phyloP scores from a whole-genome alignment of 805 yeast genomes.

The Yarrowia sp. region DNA sequence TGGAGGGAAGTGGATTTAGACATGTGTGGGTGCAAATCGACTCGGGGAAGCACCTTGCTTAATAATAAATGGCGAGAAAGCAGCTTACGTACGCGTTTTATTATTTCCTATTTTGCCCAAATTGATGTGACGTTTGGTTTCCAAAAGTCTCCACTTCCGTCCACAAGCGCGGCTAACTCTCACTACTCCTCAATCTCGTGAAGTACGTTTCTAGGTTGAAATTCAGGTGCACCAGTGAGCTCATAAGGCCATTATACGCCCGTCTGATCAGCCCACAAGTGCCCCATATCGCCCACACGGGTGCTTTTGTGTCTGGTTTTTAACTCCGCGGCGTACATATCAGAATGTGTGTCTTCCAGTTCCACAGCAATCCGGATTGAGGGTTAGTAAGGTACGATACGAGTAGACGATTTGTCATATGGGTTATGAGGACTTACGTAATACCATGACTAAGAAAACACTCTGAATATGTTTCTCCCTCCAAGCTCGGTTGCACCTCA shows the following conservation, averaged over 20 bases:
- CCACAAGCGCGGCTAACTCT: background rate
- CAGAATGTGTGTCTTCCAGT: background rate
- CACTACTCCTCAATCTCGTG: background rate
- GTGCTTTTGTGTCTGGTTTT: background rate
- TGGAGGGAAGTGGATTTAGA: background rate
- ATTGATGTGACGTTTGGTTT: too few relatives aligned
- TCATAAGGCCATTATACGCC: background rate
- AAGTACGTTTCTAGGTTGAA: background rate
- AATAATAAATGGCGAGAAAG: too few relatives aligned
- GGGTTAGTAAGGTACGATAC: background rate
- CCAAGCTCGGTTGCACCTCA: too few relatives aligned
- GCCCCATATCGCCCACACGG: background rate
- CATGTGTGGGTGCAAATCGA: too few relatives aligned
- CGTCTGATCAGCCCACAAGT: background rate
- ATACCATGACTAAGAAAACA: too few relatives aligned
- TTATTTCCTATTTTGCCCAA: background rate
- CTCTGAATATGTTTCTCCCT: too few relatives aligned
- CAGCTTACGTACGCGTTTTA: too few relatives aligned
- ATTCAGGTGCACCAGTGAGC: background rate
- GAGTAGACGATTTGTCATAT: too few relatives aligned
- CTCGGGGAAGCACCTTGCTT: too few relatives aligned
- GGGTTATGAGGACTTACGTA: too few relatives aligned
- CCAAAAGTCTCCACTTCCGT: too few relatives aligned
- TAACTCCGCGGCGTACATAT: conserved; percentile 2
- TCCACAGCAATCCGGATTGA: background rate